phyloP scores from a whole-genome alignment of 495 filamentous ascomycete genomes.

The Parmelia sp. region DNA sequence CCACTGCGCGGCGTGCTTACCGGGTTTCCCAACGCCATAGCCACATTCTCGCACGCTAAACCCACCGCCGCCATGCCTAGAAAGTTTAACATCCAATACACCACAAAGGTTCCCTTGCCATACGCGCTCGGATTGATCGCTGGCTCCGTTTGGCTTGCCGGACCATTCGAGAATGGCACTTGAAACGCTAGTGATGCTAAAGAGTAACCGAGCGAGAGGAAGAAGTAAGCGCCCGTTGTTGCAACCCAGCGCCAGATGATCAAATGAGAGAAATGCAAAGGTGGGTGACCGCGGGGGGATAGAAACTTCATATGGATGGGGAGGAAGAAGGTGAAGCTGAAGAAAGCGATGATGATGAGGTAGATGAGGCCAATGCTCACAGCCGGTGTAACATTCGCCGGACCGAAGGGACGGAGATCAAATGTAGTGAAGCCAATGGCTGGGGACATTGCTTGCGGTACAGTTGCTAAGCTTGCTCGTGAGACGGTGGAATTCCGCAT shows the following conservation, averaged over 20 bases:
- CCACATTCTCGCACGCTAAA: constrained; percentile 65
- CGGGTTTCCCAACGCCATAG: constrained; percentile 59
- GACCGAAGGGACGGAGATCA: constrained; percentile 58
- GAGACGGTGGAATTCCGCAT: constrained; percentile 30
- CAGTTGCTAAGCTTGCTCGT: constrained; percentile 36
- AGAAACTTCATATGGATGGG: constrained; percentile 58
- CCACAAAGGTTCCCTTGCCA: constrained; percentile 53
- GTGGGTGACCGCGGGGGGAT: constrained; percentile 44
- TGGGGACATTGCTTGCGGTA: constrained; percentile 56
- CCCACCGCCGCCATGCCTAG: constrained; percentile 63
- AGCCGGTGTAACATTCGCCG: constrained; percentile 50
- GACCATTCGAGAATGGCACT: constrained; percentile 50
- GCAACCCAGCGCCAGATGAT: constrained; percentile 56
- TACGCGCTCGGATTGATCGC: constrained; percentile 52
- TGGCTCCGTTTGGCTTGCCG: constrained; percentile 38
- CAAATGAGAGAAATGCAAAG: constrained; percentile 54
- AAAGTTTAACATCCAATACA: constrained; percentile 73
- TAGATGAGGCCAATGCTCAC: constrained; percentile 64
- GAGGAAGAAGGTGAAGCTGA: constrained; percentile 64
- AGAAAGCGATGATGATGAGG: constrained; percentile 67
- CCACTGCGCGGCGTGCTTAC: neutral
- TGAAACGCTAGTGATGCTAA: constrained; percentile 59
- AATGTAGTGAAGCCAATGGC: constrained; percentile 54
- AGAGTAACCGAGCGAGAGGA: constrained; percentile 61
- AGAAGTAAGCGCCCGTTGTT: constrained; percentile 56